Base-by-base conservation (phyloP, 108 stramenopile species). In the Stephanodiscus triporus region DNA sequence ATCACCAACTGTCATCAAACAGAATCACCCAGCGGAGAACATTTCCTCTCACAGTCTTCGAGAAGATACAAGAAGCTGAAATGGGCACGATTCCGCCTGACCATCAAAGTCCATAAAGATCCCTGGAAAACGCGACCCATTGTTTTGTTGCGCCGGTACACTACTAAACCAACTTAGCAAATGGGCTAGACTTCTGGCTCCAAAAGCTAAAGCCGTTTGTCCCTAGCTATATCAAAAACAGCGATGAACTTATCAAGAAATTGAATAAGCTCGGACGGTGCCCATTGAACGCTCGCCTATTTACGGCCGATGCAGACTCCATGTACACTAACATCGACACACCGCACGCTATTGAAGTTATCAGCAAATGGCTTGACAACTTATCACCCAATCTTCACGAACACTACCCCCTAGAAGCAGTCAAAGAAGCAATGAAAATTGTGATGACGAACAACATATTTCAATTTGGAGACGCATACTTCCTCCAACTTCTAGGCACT, bases 261-360 rank as follows among this genome's bases (percentile, higher is more conserved):
- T n/a, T n/a, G n/a, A n/a, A n/a, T n/a, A 14, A 11, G 23, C 9
- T 11, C 13, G 9, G 26, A 9, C 54, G 20, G 9, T 24, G 54
- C 19, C 76, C 76, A 9, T 11, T 59, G 8, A 32, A 36, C 26
- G 76, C 68, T 7, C 9, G 2, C 2, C 59, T 77, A 1, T 70
- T 77, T 7, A 60, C 76, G 1, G 67, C 67, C 23, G 76, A 77
- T 27, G 76, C 67, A 6, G 27, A 34, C 16, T 40, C 68, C 6
- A 77, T 77, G 67, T 77, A 77, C 58, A 69, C 76, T 7, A 77
- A 77, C 45, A 77, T 77, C 6, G 68, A 69, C 17, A 69, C 76
- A 10, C 2, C 2, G 6, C 68, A 69, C 61, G 76, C 76, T 5
- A 45, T 77, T 2, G 23, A 34, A 45, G 20, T 43, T 30, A 69